phyloP scores from a whole-genome alignment of 805 yeast species.

The Pichia cephalocereana region DNA sequence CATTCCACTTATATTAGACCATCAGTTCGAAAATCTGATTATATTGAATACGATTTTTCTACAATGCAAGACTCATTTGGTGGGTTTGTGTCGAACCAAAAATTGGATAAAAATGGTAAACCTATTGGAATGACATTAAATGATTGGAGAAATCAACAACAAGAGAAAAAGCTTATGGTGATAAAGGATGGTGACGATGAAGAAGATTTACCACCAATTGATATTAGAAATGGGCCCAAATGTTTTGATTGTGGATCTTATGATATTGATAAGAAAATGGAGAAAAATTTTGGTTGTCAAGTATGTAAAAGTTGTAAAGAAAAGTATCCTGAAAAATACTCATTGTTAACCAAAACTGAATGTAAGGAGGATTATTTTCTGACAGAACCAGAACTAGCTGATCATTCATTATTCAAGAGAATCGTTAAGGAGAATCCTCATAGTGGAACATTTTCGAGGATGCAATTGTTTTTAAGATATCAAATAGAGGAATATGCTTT shows the following conservation, averaged over 20 bases:
- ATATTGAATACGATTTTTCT: conserved; percentile 79
- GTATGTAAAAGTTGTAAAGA: conserved; percentile 78
- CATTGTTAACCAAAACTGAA: conserved; percentile 89
- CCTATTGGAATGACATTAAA: conserved; percentile 34
- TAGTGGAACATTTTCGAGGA: conserved; percentile 75
- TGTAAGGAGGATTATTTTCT: conserved; percentile 85
- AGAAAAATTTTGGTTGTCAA: conserved; percentile 56
- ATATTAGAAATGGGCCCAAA: conserved; percentile 63
- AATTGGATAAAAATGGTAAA: conserved; percentile 16
- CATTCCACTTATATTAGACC: conserved; percentile 27
- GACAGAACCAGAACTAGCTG: conserved; percentile 88
- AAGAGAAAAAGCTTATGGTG: conserved; percentile 25
- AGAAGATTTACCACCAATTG: conserved; percentile 59
- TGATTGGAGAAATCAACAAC: conserved; percentile 49
- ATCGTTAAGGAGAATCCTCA: conserved; percentile 93
- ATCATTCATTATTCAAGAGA: conserved; percentile 55
- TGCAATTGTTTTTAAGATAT: conserved; percentile 84
- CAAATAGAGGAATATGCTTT: conserved; percentile 93
- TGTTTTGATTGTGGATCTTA: conserved; percentile 78
- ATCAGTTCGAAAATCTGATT: conserved; percentile 50
- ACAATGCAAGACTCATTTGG: conserved; percentile 86
- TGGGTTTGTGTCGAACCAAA: conserved; percentile 57
- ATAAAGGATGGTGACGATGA: conserved; percentile 10
- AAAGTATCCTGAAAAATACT: conserved; percentile 74
- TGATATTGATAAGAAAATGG: conserved; percentile 70